Evolutionary conservation across 345 rosid genomes (phyloP).

Genomic region (Aquilaria yunnanensis): DNA sequence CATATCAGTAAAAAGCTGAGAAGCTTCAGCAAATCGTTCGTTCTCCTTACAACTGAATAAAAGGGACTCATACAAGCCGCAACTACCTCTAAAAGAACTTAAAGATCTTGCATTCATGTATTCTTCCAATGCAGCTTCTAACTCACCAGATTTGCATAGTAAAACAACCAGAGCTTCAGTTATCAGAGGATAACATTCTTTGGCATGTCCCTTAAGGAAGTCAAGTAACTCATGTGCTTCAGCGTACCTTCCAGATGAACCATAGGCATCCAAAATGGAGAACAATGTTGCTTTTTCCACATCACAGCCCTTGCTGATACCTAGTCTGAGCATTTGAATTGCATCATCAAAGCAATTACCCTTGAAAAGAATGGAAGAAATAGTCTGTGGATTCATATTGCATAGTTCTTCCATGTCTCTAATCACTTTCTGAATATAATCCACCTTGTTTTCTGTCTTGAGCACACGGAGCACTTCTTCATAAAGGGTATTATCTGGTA

Average conservation of each 20-base stretch:
- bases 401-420: slow-evolving; percentile 66
- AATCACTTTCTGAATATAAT: slow-evolving; percentile 53
- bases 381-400: slow-evolving; percentile 51
- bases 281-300: slow-evolving; percentile 51
- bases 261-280: slow-evolving; percentile 68
- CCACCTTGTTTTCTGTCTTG: slow-evolving; percentile 41
- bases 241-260: slow-evolving; percentile 64
- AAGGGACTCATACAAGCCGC: slow-evolving; percentile 62
- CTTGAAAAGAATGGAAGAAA: slow-evolving; percentile 73
- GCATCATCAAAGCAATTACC: slow-evolving; percentile 84
- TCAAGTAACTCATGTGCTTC: slow-evolving; percentile 83
- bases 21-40: slow-evolving; percentile 62
- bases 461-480: slow-evolving; percentile 51
- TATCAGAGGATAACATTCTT: slow-evolving; percentile 43
- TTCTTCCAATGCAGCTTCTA: slow-evolving; percentile 63
- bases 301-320: slow-evolving; percentile 45
- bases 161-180: slow-evolving; percentile 62
- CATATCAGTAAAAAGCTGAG: slow-evolving; percentile 82
- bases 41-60: slow-evolving; percentile 60
- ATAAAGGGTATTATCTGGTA: slow-evolving; percentile 51
- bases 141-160: slow-evolving; percentile 63
- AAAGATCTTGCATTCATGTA: slow-evolving; percentile 40
- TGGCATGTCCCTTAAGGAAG: slow-evolving; percentile 48
- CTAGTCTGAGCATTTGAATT: slow-evolving; percentile 55
- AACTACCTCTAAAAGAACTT: slow-evolving; percentile 39